Conservation (phyloP, 2,329 filamentous ascomycete species). For the Exophiala oligosperma region DNA sequence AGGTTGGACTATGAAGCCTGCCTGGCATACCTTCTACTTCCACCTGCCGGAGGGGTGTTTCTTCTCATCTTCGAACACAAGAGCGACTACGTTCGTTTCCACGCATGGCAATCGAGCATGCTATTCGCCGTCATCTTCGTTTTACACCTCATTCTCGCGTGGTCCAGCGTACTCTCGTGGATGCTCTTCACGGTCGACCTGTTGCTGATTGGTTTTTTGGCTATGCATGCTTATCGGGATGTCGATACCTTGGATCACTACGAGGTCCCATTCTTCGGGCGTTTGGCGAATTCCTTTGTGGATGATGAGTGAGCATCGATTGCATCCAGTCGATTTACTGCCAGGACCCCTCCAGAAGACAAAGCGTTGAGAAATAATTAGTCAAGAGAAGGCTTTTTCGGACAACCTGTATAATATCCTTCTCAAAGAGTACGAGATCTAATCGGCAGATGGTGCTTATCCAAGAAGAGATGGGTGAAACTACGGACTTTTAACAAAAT, state of each 20-base stretch:
- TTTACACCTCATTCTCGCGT: constrained; percentile 81
- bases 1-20: constrained; percentile 88
- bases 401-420: too few species aligned
- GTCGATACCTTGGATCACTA: constrained; percentile 69
- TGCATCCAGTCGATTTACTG: neutral
- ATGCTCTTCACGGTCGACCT: constrained; percentile 76
- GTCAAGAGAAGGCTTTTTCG: neutral
- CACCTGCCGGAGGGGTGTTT: constrained; percentile 81
- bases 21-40: constrained; percentile 81
- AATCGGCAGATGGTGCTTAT: too few species aligned
- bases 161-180: constrained; percentile 83
- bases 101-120: constrained; percentile 91
- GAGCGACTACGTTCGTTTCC: constrained; percentile 96
- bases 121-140: constrained; percentile 71
- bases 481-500: too few species aligned
- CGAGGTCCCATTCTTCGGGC: constrained; percentile 84
- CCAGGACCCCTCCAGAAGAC: neutral
- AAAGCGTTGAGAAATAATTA: neutral
- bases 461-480: too few species aligned
- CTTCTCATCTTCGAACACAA: constrained; percentile 86
- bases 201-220: constrained; percentile 72
- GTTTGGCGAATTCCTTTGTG: constrained; percentile 81
- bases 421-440: too few species aligned
- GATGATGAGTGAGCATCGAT: constrained; percentile 69
- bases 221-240: constrained; percentile 79